phyloP scores from a whole-genome alignment of 148 eudicot species.

The Chenopodium album region DNA sequence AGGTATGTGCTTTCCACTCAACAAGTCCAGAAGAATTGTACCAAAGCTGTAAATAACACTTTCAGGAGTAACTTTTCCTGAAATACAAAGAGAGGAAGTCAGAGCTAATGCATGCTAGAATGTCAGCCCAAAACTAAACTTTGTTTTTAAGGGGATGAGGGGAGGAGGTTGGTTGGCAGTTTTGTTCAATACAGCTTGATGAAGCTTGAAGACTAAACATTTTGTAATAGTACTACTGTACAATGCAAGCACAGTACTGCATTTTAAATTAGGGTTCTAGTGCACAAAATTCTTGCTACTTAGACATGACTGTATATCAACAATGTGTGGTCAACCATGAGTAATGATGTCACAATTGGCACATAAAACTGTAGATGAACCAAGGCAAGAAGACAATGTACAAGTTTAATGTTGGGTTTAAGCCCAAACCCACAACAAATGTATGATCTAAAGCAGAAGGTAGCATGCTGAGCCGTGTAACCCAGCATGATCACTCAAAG shows the following conservation, averaged over 20 bases:
- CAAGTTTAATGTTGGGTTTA: background rate
- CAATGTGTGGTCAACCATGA: background rate
- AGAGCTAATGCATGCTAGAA: background rate
- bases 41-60: conserved; percentile 90
- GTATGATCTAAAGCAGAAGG: background rate
- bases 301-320: background rate
- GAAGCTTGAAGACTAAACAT: background rate
- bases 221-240: background rate
- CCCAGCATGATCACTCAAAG: background rate
- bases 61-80: conserved; percentile 87
- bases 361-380: background rate
- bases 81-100: conserved; percentile 25
- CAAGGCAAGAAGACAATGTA: background rate
- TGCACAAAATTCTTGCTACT: background rate
- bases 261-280: background rate
- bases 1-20: conserved; percentile 93
- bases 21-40: conserved; percentile 75
- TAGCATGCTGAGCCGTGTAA: background rate
- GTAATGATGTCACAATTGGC: background rate
- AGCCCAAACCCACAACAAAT: background rate
- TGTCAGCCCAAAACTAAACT: background rate
- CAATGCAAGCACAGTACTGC: background rate
- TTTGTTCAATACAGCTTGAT: background rate
- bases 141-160: background rate
- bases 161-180: background rate